Evolutionary conservation across 257 asterid species (phyloP).

Genomic region (Petrea volubilis): DNA sequence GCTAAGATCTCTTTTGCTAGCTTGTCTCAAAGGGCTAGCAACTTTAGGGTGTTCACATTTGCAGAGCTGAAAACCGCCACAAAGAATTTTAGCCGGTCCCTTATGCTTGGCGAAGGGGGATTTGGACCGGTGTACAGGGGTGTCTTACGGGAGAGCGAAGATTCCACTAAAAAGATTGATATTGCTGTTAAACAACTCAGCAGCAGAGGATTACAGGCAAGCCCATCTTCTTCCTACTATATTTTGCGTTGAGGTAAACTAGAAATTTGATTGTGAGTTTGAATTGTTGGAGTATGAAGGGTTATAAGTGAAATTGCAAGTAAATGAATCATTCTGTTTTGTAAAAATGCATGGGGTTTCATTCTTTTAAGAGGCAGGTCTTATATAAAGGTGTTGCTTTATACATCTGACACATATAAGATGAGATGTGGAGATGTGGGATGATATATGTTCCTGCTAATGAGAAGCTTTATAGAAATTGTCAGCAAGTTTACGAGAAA

Average conservation of each 20-base stretch:
- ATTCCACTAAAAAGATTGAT: constrained; percentile 46
- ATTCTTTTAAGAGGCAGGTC: not conserved
- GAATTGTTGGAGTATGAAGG: not conserved
- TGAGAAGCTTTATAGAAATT: not conserved
- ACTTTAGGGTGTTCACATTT: constrained; percentile 56
- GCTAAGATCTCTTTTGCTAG: constrained; percentile 49
- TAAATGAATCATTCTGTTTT: not conserved
- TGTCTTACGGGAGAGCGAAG: constrained; percentile 38
- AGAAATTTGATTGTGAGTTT: not conserved
- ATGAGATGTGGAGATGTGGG: not conserved
- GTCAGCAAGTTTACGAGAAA: not conserved
- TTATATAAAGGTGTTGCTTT: not conserved
- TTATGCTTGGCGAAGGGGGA: constrained; percentile 91
- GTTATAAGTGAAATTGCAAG: not conserved
- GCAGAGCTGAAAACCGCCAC: constrained; percentile 76
- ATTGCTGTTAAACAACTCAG: constrained; percentile 94
- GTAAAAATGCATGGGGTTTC: not conserved
- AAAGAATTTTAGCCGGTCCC: constrained; percentile 70
- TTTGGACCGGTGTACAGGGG: constrained; percentile 85
- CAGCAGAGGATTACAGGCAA: constrained; percentile 91
- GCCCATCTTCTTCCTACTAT: constrained; percentile 11
- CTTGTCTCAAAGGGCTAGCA: constrained; percentile 53
- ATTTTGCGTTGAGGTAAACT: not conserved
- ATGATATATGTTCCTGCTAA: not conserved
- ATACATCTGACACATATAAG: no score